These are phyloP conservation scores for Yamadazyma sp. DNA, from an alignment of 1,139 yeast genomes.

Conservation along the genomic window DNA sequence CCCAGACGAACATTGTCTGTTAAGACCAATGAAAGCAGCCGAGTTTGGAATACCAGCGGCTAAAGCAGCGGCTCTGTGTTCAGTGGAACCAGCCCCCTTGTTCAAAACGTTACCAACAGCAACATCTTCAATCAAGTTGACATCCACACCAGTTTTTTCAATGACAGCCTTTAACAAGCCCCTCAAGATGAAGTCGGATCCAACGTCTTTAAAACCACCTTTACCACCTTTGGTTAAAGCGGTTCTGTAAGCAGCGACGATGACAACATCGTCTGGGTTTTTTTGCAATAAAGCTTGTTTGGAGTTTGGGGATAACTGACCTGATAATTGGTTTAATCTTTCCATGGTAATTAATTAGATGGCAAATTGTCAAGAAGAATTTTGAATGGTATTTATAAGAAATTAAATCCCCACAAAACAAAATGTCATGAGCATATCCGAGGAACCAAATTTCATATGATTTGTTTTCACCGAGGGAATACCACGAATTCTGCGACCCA, in stretches of 20 bases:
- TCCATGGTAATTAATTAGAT: conserved; percentile 35
- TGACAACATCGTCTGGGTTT: conserved; percentile 82
- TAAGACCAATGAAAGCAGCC: conserved; percentile 76
- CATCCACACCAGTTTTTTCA: conserved; percentile 61
- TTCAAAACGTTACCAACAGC: conserved; percentile 88
- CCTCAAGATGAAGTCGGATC: conserved; percentile 70
- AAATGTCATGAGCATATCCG: conserved; percentile 5
- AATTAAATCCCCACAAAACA: conserved; percentile 15
- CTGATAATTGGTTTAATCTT: conserved; percentile 60
- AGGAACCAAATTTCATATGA: conserved; percentile 5
- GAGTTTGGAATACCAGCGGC: conserved; percentile 52
- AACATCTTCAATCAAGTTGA: conserved; percentile 71
- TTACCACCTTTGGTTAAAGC: conserved; percentile 85
- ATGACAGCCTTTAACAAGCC: conserved; percentile 64
- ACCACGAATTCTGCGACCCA: background rate
- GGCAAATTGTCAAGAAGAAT: background rate
- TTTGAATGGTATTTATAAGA: conserved; percentile 10
- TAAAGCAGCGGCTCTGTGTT: conserved; percentile 76
- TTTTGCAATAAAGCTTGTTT: conserved; percentile 49
- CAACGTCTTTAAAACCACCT: conserved; percentile 76
- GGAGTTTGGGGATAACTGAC: conserved; percentile 53
- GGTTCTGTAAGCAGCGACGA: conserved; percentile 85
- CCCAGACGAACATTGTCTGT: conserved; percentile 95
- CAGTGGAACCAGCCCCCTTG: conserved; percentile 89
- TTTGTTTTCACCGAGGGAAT: conserved; percentile 3